Evolutionary conservation across 2,329 filamentous ascomycete genomes (phyloP), one percentile per base, ranked within the genome.

Genomic region (Rachicladosporium sp.): DNA sequence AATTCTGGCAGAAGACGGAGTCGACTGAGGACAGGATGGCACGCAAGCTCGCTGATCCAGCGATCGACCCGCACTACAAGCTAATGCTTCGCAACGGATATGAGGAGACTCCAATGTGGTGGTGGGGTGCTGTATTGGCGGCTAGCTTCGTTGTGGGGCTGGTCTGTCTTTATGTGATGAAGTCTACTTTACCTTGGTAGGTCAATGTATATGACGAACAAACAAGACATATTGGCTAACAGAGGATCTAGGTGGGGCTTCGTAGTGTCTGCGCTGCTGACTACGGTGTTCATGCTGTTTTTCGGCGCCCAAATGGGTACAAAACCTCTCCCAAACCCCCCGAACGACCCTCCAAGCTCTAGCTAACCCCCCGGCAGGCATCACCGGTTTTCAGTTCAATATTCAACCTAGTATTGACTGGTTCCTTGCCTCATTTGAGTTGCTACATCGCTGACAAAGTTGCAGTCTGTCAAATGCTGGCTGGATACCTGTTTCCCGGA

Each of bases 401-500:
- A 50, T 61, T 15, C 59, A 66, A 41, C 57, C 23, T 27, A 27
- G 23, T 27, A 27, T 27, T 27, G 23, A 27, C 23, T 27, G 6
- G 23, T 8, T 27, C 6, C 23, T 27, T 27, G 23, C 23, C 7
- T 27, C 23, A 27, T 27, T 27, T 27, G 23, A 27, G 7, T 6
- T 27, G 23, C 23, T 27, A 8, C 7, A 27, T 27, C 23, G 23
- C 23, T 27, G 23, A 27, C 23, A 6, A 8, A 27, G 23, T 27
- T 8, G 23, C 23, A 4, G 56, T 65, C 23, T 58, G 63, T 7
- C 67, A 72, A 49, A 66, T 71, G 60, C 50, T 73, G 13, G 68
- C 61, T 3, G 69, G 67, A 12, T 67, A 70, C 29, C 54, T 73
- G 41, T 59, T 64, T 38, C 67, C 61, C 10, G 58, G 58, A 3